Evolutionary conservation across 495 filamentous ascomycete species (phyloP).

Genomic region (Lepraria neglecta): DNA sequence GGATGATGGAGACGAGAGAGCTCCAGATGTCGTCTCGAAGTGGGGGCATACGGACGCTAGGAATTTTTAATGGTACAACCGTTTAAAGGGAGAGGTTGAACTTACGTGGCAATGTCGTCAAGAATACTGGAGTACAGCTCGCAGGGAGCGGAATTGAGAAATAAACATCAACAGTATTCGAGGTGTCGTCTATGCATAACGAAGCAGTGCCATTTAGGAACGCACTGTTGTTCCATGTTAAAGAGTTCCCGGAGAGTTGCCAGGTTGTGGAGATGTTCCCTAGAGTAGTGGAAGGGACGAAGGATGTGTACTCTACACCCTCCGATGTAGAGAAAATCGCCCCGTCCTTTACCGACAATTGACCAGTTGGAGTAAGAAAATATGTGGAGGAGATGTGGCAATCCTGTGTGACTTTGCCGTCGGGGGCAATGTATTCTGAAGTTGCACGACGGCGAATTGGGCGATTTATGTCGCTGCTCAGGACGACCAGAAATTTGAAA

Average conservation of each 20-base stretch:
- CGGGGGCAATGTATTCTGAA: not conserved
- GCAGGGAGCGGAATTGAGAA: not conserved
- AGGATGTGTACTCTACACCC: not conserved
- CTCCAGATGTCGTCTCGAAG: no score
- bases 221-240: not conserved
- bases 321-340: not conserved
- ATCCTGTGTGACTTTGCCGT: not conserved
- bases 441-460: not conserved
- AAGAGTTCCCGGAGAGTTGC: not conserved
- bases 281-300: not conserved
- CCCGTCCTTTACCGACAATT: not conserved
- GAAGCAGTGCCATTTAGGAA: constrained; percentile 9
- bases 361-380: not conserved
- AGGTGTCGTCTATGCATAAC: not conserved
- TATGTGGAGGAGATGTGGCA: not conserved
- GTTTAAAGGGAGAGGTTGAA: no score
- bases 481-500: not conserved
- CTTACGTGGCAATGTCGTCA: not conserved
- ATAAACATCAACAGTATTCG: not conserved
- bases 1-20: no score
- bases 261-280: constrained; percentile 4
- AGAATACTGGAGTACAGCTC: not conserved
- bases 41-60: no score
- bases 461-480: not conserved
- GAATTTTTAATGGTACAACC: no score